Percentiles rank a stretch among this genome's conserved stretches.
These are phyloP conservation scores for Saururus chinensis DNA, from an alignment of 164 flowering plant species.

Conservation along the genomic window DNA sequence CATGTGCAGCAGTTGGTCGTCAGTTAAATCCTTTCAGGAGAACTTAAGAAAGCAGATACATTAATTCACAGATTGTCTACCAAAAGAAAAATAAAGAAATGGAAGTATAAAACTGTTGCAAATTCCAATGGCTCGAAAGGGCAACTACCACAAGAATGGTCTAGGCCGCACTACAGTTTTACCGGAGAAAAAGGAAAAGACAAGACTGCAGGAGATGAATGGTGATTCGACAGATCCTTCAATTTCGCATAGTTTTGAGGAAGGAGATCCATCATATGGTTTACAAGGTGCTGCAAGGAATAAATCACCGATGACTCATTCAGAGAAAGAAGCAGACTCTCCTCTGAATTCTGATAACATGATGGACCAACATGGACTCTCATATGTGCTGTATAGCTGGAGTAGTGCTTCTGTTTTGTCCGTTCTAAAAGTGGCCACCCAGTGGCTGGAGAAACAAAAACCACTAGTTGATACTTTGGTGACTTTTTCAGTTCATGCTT, in stretches of 20 bases:
- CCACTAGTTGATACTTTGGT: constrained; percentile 32
- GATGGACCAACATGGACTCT: constrained; percentile 13
- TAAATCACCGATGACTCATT: constrained; percentile 13
- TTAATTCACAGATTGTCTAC: neutral
- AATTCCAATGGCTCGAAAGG: constrained; percentile 54
- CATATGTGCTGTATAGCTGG: constrained; percentile 20
- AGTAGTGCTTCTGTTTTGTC: constrained; percentile 24
- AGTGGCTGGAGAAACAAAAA: constrained; percentile 46
- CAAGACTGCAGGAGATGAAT: constrained; percentile 7
- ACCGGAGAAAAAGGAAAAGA: constrained; percentile 19
- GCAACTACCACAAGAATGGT: constrained; percentile 56
- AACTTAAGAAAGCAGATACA: too few relatives aligned
- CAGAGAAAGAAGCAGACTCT: constrained; percentile 14
- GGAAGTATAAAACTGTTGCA: neutral
- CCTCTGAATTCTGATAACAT: constrained; percentile 15
- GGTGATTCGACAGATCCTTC: neutral
- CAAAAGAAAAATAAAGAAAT: too few relatives aligned
- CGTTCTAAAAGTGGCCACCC: constrained; percentile 24
- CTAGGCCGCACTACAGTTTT: constrained; percentile 26
- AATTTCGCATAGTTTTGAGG: neutral
- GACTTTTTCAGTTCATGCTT: constrained; percentile 16
- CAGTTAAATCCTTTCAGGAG: too few relatives aligned
- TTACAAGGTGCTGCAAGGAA: constrained; percentile 4
- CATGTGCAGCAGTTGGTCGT: too few relatives aligned
- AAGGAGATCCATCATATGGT: constrained; percentile 13